Conservation (phyloP, 192 early-diverging fungal species). For the Coemansia sp. region DNA sequence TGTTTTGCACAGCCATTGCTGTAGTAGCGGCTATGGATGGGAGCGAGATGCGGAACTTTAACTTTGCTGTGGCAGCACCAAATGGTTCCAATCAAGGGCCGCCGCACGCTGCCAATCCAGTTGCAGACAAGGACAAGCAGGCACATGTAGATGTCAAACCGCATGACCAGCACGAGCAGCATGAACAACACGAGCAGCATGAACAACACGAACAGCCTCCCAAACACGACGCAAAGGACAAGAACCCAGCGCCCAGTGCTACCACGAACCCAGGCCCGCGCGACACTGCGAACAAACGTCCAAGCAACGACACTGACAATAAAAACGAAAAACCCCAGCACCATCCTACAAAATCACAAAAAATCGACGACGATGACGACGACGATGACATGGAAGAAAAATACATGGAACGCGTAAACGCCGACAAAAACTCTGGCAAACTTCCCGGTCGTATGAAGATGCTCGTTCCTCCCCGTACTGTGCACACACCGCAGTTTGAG, state of each 20-base stretch:
- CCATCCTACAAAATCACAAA: constrained; percentile 45
- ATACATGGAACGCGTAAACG: constrained; percentile 50
- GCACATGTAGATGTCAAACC: constrained; percentile 10
- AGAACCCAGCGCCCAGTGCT: not conserved
- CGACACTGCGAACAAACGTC: not conserved
- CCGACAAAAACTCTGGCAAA: constrained; percentile 49
- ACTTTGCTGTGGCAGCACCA: constrained; percentile 10
- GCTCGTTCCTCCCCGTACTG: constrained; percentile 50
- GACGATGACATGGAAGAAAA: constrained; percentile 32
- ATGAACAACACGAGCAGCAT: no score
- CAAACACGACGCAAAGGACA: not conserved
- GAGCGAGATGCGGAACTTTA: constrained; percentile 4
- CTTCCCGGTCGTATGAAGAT: constrained; percentile 54
- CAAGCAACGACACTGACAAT: constrained; percentile 10
- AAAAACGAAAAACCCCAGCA: constrained; percentile 23
- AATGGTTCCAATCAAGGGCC: constrained; percentile 7
- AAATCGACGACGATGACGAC: constrained; percentile 19
- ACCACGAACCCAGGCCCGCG: not conserved
- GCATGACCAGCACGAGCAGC: constrained; percentile 13
- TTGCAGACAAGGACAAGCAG: constrained; percentile 17
- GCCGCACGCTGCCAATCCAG: not conserved
- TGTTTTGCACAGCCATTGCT: constrained; percentile 24
- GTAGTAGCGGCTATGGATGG: constrained; percentile 12
- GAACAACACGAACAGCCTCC: not conserved
- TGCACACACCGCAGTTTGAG: constrained; percentile 55